Evolutionary conservation across 2,329 filamentous ascomycete species (phyloP).

Genomic region (Penicillium sp.): DNA sequence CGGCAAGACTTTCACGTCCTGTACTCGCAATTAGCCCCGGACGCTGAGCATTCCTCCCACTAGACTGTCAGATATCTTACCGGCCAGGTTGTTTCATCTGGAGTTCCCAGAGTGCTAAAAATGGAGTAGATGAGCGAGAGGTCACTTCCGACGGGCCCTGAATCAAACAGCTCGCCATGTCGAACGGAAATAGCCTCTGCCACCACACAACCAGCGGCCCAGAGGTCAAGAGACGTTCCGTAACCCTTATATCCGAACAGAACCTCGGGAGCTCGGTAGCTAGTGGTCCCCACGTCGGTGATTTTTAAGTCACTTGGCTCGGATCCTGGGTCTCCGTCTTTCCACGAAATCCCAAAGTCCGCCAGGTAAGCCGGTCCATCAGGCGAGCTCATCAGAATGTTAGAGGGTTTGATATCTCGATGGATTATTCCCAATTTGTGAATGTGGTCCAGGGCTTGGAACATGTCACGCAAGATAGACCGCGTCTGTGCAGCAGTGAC

Average conservation of each 20-base stretch:
- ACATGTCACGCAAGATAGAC: constrained; percentile 68
- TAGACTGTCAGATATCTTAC: constrained; percentile 50
- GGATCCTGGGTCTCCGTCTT: constrained; percentile 60
- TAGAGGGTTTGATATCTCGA: constrained; percentile 91
- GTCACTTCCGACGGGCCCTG: constrained; percentile 89
- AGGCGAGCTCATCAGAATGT: constrained; percentile 73
- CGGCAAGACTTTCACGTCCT: constrained; percentile 62
- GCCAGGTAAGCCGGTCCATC: constrained; percentile 77
- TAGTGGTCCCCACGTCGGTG: constrained; percentile 89
- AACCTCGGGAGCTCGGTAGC: constrained; percentile 88
- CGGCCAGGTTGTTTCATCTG: constrained; percentile 80
- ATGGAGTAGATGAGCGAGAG: constrained; percentile 89
- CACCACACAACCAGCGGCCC: constrained; percentile 83
- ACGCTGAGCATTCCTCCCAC: constrained; percentile 5
- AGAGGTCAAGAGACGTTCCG: constrained; percentile 77
- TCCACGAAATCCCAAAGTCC: constrained; percentile 94
- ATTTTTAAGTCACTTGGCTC: constrained; percentile 76
- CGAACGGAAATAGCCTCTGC: constrained; percentile 71
- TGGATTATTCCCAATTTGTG: constrained; percentile 83
- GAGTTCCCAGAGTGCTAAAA: constrained; percentile 89
- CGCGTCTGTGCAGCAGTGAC: constrained; percentile 49
- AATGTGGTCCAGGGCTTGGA: constrained; percentile 72
- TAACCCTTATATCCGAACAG: constrained; percentile 84
- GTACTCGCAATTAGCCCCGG: constrained; percentile 13
- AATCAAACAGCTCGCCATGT: constrained; percentile 75